phyloP scores from a whole-genome alignment of 1,284 basidiomycete genomes.

The Takashimella tepidaria region DNA sequence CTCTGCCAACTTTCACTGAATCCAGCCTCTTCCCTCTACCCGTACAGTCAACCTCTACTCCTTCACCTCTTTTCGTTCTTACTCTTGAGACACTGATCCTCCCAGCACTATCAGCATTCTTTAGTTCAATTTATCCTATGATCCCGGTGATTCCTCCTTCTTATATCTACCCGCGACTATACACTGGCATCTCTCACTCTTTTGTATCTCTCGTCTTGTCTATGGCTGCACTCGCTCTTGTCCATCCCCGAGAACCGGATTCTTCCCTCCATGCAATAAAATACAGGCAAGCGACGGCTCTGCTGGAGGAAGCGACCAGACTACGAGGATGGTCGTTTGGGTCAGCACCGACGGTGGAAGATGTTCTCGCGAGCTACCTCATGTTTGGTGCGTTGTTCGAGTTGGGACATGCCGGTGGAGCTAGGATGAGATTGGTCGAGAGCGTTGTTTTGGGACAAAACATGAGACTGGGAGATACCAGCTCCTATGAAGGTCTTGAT shows the following conservation, averaged over 20 bases:
- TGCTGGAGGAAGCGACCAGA: slow-evolving; percentile 27
- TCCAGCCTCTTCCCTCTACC: neutral
- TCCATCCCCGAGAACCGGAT: slow-evolving; percentile 24
- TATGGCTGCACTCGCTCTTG: slow-evolving; percentile 22
- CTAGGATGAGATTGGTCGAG: slow-evolving; percentile 22
- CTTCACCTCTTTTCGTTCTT: slow-evolving; percentile 22
- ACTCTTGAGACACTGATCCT: slow-evolving; percentile 24
- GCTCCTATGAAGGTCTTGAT: slow-evolving; percentile 7
- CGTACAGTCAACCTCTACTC: neutral
- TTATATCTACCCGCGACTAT: slow-evolving; percentile 15
- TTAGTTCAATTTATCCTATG: slow-evolving; percentile 27
- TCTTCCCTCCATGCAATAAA: neutral
- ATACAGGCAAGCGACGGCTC: slow-evolving; percentile 15
- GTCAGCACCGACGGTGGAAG: slow-evolving; percentile 15
- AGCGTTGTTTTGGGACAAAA: slow-evolving; percentile 22
- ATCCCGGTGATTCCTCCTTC: slow-evolving; percentile 24
- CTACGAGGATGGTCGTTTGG: slow-evolving; percentile 26
- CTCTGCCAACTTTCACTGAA: slow-evolving; percentile 10
- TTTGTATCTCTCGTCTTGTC: slow-evolving; percentile 25
- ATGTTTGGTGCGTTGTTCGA: slow-evolving; percentile 32
- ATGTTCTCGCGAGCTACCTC: slow-evolving; percentile 23
- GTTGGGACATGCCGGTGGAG: slow-evolving; percentile 19
- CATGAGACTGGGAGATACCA: slow-evolving; percentile 14
- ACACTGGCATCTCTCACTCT: neutral
- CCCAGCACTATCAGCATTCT: slow-evolving; percentile 28